Evolutionary conservation across 139 green algal species (phyloP), one percentile per base, ranked within the genome.

Genomic region (Mychonastes homosphaera): DNA sequence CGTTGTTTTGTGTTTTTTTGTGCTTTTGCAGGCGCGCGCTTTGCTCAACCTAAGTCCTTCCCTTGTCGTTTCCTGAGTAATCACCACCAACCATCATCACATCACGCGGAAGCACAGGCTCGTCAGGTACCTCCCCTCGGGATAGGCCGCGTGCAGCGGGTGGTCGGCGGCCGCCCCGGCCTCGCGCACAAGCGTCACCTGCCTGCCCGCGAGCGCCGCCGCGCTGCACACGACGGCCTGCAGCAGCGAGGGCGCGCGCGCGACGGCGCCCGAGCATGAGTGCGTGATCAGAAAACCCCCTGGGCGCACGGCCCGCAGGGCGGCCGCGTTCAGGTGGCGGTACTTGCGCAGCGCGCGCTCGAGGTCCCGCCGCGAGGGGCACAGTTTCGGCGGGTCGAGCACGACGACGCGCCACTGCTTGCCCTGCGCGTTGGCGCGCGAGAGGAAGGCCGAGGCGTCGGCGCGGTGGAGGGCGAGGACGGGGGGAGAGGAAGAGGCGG

Each of bases 321-420:
- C 87, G 56, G 63, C 8, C 0, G 53, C 46, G 56, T 97, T 97
- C 9, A 95, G 73, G 6, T 40, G 32, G 15, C 54, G 50, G 72
- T 94, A 94, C 72, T 76, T 86, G 47, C 8, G 35, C 4, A 64
- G n/a, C 3, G 63, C 67, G 3, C 58, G 53, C 6, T 41, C 18
- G 24, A 72, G 51, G 9, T 53, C 44, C 19, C 24, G 21, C 7
- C 43, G 16, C 26, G 12, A 6, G 16, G 15, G 43, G 23, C 41
- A 48, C 46, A 98, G 78, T 70, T 98, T 98, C 32, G 91, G 91
- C 2, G 91, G 91, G 63, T 98, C 91, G 40, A 97, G 68, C 1
- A 97, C 66, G n/a, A 98, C 77, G 1, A 96, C 40, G 74, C 96
- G 87, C 59, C 70, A 95, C 38, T 65, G 33, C 46, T 48, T 8